A percentile compares a stretch with the other conserved stretches of the same genome.
Evolutionary conservation across 768 basidiomycete species (phyloP).

Genomic region (Termitomyces sp.): DNA sequence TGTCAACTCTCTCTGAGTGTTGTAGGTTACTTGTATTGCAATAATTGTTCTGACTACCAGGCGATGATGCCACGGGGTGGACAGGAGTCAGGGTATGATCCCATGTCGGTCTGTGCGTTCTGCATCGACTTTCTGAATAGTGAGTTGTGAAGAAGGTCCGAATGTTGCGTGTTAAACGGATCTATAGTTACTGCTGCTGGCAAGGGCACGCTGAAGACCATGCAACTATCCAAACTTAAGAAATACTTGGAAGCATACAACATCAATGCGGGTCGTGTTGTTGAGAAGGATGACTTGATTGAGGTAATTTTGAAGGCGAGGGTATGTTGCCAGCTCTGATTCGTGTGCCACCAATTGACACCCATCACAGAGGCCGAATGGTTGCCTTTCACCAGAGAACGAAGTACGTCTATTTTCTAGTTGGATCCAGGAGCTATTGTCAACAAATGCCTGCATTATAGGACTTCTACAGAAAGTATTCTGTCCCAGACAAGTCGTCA

Average conservation of each 20-base stretch:
- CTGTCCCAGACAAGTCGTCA: slow-evolving; percentile 48
- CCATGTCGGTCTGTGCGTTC: slow-evolving; percentile 63
- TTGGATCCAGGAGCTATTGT: not conserved
- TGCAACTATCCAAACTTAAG: slow-evolving; percentile 61
- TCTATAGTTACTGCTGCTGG: slow-evolving; percentile 66
- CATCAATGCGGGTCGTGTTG: slow-evolving; percentile 54
- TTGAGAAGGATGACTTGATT: slow-evolving; percentile 80
- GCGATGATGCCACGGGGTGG: slow-evolving; percentile 71
- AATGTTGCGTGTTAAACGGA: not conserved
- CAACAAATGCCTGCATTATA: slow-evolving; percentile 17
- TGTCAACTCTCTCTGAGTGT: slow-evolving; percentile 2
- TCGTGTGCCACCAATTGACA: not conserved
- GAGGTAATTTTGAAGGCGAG: slow-evolving; percentile 53
- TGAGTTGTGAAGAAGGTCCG: slow-evolving; percentile 28
- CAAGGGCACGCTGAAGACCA: slow-evolving; percentile 47
- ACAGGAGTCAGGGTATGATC: slow-evolving; percentile 56
- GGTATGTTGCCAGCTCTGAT: slow-evolving; percentile 33
- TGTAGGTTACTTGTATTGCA: slow-evolving; percentile 70
- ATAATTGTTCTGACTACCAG: slow-evolving; percentile 71
- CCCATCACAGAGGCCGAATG: slow-evolving; percentile 44
- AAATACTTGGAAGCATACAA: slow-evolving; percentile 70
- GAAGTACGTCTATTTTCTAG: slow-evolving; percentile 43
- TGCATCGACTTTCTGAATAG: slow-evolving; percentile 71
- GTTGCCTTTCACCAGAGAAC: slow-evolving; percentile 55
- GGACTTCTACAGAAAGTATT: slow-evolving; percentile 60